A percentile compares a stretch with the other conserved stretches of the same genome.
Conservation (phyloP, 805 yeast genomes). For the Teunomyces kruisii region DNA sequence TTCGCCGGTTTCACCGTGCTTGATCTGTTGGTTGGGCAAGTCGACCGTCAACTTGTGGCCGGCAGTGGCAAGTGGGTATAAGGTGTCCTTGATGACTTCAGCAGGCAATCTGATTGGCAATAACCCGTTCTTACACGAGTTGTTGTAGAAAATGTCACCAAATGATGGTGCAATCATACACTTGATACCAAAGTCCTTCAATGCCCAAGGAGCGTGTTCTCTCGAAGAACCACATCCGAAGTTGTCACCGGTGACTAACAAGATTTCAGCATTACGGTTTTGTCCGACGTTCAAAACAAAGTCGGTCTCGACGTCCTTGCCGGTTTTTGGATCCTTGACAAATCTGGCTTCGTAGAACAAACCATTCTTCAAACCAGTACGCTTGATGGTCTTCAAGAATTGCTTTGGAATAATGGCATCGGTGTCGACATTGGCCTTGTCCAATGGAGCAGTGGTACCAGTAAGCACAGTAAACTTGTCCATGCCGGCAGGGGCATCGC, state of each 20-base stretch:
- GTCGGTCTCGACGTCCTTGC: conserved; percentile 81
- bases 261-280: conserved; percentile 73
- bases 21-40: conserved; percentile 82
- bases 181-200: conserved; percentile 95
- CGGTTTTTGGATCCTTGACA: conserved; percentile 56
- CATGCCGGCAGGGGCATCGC: conserved; percentile 50
- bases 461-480: conserved; percentile 73
- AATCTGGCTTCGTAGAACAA: conserved; percentile 90
- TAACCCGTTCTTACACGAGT: conserved; percentile 94
- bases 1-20: conserved; percentile 56
- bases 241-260: conserved; percentile 93
- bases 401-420: conserved; percentile 99
- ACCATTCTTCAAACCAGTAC: conserved; percentile 89
- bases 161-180: conserved; percentile 96
- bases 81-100: conserved; percentile 65
- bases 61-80: conserved; percentile 76
- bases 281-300: conserved; percentile 86
- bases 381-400: conserved; percentile 94
- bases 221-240: conserved; percentile 99
- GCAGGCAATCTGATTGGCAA: conserved; percentile 90
- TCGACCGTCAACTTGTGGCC: conserved; percentile 77
- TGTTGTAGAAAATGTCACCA: conserved; percentile 97
- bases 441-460: conserved; percentile 92
- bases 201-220: conserved; percentile 99
- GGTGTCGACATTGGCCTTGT: conserved; percentile 94